phyloP scores from a whole-genome alignment of 116 monocot genomes.

The Dioscorea cayenensis region DNA sequence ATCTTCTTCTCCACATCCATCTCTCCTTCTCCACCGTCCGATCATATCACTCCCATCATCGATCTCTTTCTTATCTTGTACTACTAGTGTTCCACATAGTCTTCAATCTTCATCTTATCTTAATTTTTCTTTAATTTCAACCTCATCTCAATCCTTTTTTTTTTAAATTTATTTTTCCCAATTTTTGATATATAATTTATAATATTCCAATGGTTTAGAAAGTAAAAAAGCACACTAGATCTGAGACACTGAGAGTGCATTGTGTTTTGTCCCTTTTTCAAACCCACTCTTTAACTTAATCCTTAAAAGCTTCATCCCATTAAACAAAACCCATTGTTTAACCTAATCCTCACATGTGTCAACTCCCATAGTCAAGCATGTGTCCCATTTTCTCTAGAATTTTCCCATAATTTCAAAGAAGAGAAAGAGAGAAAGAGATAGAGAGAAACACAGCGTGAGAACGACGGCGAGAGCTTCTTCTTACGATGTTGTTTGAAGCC shows the following conservation, averaged over 20 bases:
- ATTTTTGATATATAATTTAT: neutral
- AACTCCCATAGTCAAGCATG: no score
- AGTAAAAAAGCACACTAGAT: neutral
- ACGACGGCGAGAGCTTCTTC: no score
- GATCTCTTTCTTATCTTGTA: neutral
- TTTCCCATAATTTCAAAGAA: no score
- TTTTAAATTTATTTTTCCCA: neutral
- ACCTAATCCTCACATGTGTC: no score
- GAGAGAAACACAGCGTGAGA: no score
- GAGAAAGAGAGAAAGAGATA: no score
- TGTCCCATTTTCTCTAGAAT: no score
- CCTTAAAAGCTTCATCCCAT: no score
- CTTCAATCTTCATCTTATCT: neutral
- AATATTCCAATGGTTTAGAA: neutral
- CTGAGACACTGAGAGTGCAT: constrained; percentile 4
- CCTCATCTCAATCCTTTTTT: neutral
- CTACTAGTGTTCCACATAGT: neutral
- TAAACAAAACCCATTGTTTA: no score
- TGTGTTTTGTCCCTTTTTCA: no score
- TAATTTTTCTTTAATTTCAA: neutral
- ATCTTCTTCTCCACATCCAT: neutral
- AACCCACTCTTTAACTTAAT: no score
- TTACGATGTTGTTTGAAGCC: no score
- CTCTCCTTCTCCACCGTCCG: neutral
- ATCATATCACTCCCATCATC: neutral